Evolutionary conservation across 2,329 filamentous ascomycete species (phyloP).

Genomic region (Claviceps digitariae): DNA sequence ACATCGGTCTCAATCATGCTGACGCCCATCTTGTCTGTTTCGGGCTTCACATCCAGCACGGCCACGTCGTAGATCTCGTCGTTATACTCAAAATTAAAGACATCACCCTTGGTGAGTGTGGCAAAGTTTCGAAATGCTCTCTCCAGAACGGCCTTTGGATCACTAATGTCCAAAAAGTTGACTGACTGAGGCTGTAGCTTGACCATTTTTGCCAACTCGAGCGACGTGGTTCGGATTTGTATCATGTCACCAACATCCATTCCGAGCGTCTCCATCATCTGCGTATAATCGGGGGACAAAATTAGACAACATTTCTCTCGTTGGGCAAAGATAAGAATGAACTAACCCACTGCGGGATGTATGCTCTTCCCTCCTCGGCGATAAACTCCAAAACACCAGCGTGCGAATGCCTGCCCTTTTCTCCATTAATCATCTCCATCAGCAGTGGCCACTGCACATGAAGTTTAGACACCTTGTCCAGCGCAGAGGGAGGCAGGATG

Average conservation of each 20-base stretch:
- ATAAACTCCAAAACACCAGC: conserved; percentile 95
- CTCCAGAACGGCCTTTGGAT: conserved; percentile 93
- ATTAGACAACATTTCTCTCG: not conserved
- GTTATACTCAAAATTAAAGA: conserved; percentile 96
- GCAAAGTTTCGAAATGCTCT: conserved; percentile 94
- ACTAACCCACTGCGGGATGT: conserved; percentile 84
- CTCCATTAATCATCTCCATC: conserved; percentile 88
- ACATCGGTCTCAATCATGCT: conserved; percentile 95
- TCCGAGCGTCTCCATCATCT: conserved; percentile 88
- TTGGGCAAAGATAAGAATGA: not conserved
- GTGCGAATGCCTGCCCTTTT: conserved; percentile 68
- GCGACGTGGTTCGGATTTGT: conserved; percentile 87
- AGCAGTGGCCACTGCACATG: conserved; percentile 97
- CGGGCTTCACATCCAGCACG: conserved; percentile 85
- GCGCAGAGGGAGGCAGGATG: conserved; percentile 85
- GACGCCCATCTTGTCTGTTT: conserved; percentile 69
- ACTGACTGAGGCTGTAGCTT: conserved; percentile 92
- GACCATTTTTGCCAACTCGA: conserved; percentile 81
- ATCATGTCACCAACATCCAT: conserved; percentile 90
- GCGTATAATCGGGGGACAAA: not conserved
- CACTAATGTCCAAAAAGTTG: conserved; percentile 90
- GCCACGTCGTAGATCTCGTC: conserved; percentile 87
- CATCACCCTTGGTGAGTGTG: conserved; percentile 80
- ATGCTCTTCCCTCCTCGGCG: conserved; percentile 91
- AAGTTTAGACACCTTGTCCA: conserved; percentile 90